Percentiles rank a stretch among this genome's conserved stretches.
These are phyloP conservation scores for Zelopaecilomyces penicillatus DNA, from an alignment of 2,329 filamentous ascomycete genomes.

Conservation along the genomic window DNA sequence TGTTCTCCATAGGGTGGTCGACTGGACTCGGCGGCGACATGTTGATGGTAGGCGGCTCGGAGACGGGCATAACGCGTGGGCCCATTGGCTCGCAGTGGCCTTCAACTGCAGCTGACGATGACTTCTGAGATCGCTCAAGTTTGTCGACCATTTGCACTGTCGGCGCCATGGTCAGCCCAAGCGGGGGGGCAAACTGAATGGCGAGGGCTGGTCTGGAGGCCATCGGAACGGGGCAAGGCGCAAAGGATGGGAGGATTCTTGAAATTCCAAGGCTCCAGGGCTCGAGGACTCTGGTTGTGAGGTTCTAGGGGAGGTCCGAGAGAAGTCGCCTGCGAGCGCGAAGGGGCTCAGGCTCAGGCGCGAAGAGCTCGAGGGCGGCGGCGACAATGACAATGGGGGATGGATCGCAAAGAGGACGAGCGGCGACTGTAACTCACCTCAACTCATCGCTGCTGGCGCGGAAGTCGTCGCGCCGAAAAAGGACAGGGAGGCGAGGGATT, in stretches of 20 bases:
- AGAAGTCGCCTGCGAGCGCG: conserved; percentile 3
- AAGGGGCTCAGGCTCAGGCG: conserved; percentile 1
- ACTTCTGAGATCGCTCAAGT: conserved; percentile 42
- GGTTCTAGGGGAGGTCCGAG: not conserved
- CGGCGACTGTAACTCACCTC: conserved; percentile 6
- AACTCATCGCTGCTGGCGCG: conserved; percentile 9
- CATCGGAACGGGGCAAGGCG: conserved; percentile 6
- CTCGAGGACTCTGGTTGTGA: not conserved
- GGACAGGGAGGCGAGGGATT: no score
- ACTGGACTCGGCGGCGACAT: conserved; percentile 50
- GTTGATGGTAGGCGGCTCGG: conserved; percentile 47
- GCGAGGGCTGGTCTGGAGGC: conserved; percentile 3
- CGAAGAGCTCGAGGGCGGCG: not conserved
- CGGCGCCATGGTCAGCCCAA: conserved; percentile 20
- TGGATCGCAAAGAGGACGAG: not conserved
- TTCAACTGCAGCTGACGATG: conserved; percentile 28
- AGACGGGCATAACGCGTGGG: conserved; percentile 49
- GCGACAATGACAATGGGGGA: not conserved
- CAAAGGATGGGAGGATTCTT: not conserved
- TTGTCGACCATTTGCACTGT: conserved; percentile 45
- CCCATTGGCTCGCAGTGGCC: conserved; percentile 38
- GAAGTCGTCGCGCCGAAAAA: not conserved
- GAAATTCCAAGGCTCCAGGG: not conserved
- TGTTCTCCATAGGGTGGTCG: conserved; percentile 56
- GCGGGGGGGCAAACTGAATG: no score